Base-by-base conservation (phyloP, 148 eudicot species). In the Camellia japonica region DNA sequence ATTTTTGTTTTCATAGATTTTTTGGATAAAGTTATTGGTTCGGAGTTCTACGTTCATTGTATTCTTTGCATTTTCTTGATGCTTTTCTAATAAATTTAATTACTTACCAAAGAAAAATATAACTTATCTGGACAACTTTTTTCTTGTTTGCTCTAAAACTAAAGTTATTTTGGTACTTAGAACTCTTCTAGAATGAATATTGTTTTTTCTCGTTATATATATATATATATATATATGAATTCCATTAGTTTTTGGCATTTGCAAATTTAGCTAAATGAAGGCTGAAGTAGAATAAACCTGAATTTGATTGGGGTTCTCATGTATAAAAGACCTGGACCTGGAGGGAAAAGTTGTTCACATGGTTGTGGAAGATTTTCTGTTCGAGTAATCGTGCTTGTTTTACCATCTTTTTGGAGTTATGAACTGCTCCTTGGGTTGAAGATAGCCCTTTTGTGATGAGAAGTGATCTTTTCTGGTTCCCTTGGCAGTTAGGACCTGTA, bases 241-340 rank as follows among this genome's bases (percentile, higher is more conserved):
- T 65, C 62, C 79, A 52, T 51, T 71, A 10, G 11, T 13, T 23
- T 64, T 77, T 65, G 79, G 59, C 59, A 14, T n/a, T 65, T 65
- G 60, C 16, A 8, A 41, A 23, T 47, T 51, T 72, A 12, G 59
- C 56, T 72, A 51, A 52, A 72, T 52, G 14, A 55, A 66, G 44
- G 30, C 30, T 23, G 30, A 23, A 23, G 30, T 16, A 23, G 72
- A 65, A 49, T 15, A 67, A 23, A 66, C 49, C 61, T 18, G 49
- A 77, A n/a, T 52, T 55, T 64, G 79, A 54, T 8, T 7, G n/a
- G 46, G 0, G 47, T 77, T 13, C 30, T 14, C 1, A 49, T 51
- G 4, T 51, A 41, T 77, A 41, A 51, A 12, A 42, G 65, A 7
- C 47, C 20, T 64, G 30, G 46, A 23, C 30, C 30, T 23, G 30